Conservation (phyloP, 192 early-diverging fungal genomes). For the Umbelopsis isabellina region DNA sequence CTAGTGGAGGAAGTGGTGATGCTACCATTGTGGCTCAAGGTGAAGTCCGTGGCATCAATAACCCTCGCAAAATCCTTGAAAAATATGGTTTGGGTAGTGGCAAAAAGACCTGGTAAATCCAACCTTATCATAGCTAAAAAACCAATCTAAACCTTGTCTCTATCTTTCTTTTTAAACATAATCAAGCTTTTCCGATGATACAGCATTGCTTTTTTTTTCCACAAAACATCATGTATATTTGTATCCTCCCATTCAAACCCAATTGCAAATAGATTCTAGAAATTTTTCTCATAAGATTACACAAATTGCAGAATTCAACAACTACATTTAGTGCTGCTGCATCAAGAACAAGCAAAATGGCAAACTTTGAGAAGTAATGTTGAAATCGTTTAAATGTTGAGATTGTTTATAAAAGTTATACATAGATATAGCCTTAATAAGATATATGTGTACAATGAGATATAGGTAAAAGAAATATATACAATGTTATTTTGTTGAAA, state of each 20-base stretch:
- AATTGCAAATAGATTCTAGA: constrained; percentile 22
- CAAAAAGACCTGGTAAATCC: constrained; percentile 14
- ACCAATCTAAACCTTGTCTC: background rate
- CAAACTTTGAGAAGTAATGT: too few species aligned
- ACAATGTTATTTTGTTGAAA: constrained; percentile 23
- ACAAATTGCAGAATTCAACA: background rate
- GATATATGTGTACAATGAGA: too few species aligned
- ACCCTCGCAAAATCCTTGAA: constrained; percentile 50
- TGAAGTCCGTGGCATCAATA: constrained; percentile 45
- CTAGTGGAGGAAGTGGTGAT: constrained; percentile 61
- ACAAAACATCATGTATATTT: constrained; percentile 16
- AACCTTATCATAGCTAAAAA: too few species aligned
- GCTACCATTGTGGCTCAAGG: constrained; percentile 73
- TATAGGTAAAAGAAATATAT: background rate
- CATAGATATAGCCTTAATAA: too few species aligned
- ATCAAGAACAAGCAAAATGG: too few species aligned
- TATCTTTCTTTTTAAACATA: background rate
- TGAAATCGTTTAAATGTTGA: too few species aligned
- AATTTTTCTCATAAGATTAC: background rate
- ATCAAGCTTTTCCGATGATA: background rate
- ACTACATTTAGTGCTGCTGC: too few species aligned
- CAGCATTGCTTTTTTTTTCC: background rate
- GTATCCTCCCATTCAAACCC: constrained; percentile 5
- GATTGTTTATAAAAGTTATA: too few species aligned
- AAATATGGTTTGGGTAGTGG: constrained; percentile 54